Evolutionary conservation across 1,284 basidiomycete genomes (phyloP), one percentile per base, ranked within the genome.

Genomic region (Ganoderma resinaceum): DNA sequence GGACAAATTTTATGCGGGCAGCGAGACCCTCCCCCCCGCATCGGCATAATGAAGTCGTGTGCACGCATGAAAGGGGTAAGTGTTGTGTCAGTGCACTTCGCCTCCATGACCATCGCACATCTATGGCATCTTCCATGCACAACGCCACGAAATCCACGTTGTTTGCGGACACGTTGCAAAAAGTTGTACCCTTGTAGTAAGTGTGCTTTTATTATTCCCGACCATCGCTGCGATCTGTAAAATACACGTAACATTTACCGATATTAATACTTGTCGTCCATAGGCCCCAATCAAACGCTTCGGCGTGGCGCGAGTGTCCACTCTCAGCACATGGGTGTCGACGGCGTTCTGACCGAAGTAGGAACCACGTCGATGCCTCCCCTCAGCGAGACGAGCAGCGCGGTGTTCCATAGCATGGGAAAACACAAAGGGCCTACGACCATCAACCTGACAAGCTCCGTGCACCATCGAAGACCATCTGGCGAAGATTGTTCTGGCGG

Each of bases 381-480:
- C 35, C 58, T 60, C 58, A 29, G 14, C 37, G 23, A 29, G 31
- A 52, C 31, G 23, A 40, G 18, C 35, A 60, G 23, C 37, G 43
- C 33, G 23, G 55, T 58, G 38, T 23, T 26, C 55, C 40, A 58
- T 58, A 58, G 35, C 58, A 29, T 60, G 58, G 58, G 58, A 60
- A 53, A 33, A 57, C 59, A 37, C 63, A 49, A 40, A 26, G 61
- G 37, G 29, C 63, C 66, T 46, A 53, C 60, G 57, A 62, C 42
- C 57, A 60, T 46, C 67, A 62, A 65, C 62, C 38, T 65, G 55
- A 33, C 67, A 62, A 66, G 66, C 46, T 65, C 70, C 67, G 67
- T 46, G 57, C 46, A 29, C 57, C 66, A 62, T 64, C 62, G 35
- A 58, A n/a, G n/a, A 52, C 46, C 58, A 42, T 55, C 52, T 67